Percentiles rank a stretch among this genome's conserved stretches.
These are phyloP conservation scores for Aspergillus puulaauensis DNA, from an alignment of 2,329 filamentous ascomycete species.

Conservation along the genomic window DNA sequence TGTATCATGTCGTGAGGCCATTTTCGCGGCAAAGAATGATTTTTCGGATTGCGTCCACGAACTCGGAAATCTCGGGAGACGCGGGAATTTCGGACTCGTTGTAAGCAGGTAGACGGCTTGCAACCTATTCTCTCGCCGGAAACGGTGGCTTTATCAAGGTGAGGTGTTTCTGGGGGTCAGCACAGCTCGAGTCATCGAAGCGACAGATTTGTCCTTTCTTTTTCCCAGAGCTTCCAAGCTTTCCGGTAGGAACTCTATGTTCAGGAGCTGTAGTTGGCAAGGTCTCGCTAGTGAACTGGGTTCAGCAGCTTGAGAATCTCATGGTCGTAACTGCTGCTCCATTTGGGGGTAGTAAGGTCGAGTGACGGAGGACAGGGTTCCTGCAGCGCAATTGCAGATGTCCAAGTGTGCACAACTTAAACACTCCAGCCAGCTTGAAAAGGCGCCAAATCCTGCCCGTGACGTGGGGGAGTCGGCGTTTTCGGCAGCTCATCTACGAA, in stretches of 20 bases:
- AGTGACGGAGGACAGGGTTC: neutral
- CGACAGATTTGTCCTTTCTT: conserved; percentile 9
- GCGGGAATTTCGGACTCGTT: neutral
- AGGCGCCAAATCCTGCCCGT: conserved; percentile 17
- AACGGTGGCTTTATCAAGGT: neutral
- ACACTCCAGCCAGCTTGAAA: neutral
- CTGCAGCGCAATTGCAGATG: conserved; percentile 2
- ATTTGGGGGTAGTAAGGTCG: conserved; percentile 1
- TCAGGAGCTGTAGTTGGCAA: conserved; percentile 10
- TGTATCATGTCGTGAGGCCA: conserved; percentile 6
- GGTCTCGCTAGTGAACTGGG: conserved; percentile 11
- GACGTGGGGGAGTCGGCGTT: conserved; percentile 33
- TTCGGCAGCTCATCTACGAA: conserved; percentile 24
- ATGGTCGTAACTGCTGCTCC: conserved; percentile 16
- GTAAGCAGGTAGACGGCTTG: neutral
- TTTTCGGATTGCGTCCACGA: conserved; percentile 7
- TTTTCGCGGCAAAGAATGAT: neutral
- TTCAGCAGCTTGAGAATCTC: conserved; percentile 15
- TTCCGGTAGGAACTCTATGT: conserved; percentile 4
- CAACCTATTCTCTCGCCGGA: neutral
- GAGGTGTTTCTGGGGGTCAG: neutral
- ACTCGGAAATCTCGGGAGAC: neutral
- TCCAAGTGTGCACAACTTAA: neutral
- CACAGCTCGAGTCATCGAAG: conserved; percentile 15
- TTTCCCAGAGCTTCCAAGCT: neutral